Conservation (phyloP, 495 filamentous ascomycete genomes). For the Apiosordaria backusii region DNA sequence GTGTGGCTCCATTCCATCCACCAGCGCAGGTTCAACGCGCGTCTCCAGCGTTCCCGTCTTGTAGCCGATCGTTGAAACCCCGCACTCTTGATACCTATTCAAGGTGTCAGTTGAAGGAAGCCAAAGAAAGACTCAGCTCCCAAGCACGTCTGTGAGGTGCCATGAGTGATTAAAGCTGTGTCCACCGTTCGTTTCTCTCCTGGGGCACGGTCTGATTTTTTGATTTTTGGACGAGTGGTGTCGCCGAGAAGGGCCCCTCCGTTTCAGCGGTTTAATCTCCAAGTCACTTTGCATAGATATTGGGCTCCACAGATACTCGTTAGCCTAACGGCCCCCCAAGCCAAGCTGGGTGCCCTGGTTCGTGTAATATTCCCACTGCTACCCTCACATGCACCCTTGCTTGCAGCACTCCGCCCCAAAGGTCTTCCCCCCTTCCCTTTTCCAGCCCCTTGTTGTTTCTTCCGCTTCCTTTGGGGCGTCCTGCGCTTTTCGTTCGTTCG, state of each 20-base stretch:
- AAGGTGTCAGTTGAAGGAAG: too few species aligned
- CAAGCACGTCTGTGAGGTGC: neutral
- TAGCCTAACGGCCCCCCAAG: constrained; percentile 10
- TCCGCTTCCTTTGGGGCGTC: constrained; percentile 19
- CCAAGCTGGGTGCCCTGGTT: constrained; percentile 21
- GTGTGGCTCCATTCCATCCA: constrained; percentile 1
- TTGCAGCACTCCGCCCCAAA: constrained; percentile 31
- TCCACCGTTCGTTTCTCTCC: neutral
- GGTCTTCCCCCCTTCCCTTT: constrained; percentile 24
- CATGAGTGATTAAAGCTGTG: neutral
- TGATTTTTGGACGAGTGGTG: neutral
- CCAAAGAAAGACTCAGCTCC: neutral
- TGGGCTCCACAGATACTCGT: neutral
- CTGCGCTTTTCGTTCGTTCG: constrained; percentile 22
- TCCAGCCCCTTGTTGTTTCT: constrained; percentile 26
- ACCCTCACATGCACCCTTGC: constrained; percentile 24
- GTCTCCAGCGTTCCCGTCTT: constrained; percentile 2
- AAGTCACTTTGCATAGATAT: constrained; percentile 9
- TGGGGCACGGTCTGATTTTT: neutral
- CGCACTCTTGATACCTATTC: too few species aligned
- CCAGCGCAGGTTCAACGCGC: neutral
- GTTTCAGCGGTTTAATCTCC: constrained; percentile 18
- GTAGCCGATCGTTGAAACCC: too few species aligned
- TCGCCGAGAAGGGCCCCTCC: constrained; percentile 8
- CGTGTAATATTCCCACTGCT: constrained; percentile 32